Conservation (phyloP, 257 asterid genomes). For the Solanum virginianum region DNA sequence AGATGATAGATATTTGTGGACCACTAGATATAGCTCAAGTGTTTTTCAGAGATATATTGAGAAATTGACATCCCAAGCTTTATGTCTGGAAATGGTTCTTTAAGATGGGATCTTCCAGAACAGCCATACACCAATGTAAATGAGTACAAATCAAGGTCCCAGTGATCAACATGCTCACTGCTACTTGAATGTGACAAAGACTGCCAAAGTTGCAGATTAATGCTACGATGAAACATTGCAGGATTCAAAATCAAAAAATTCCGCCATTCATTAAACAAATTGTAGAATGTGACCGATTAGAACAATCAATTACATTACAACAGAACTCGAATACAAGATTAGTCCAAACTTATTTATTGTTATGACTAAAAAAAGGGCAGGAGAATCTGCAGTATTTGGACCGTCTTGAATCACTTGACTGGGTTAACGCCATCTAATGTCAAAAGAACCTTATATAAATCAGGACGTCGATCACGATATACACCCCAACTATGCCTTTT, state of each 20-base stretch:
- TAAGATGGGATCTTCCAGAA: not conserved
- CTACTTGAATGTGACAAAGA: not conserved
- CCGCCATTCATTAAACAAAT: not conserved
- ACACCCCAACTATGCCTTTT: conserved; percentile 87
- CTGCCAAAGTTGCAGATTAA: not conserved
- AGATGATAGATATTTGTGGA: not conserved
- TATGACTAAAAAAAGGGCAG: not conserved
- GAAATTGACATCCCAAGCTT: not conserved
- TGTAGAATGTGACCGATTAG: not conserved
- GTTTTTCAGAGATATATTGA: not conserved
- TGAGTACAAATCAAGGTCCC: not conserved
- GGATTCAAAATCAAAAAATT: not conserved
- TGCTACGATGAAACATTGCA: not conserved
- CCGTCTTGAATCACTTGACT: not conserved
- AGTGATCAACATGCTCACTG: not conserved
- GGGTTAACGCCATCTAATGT: conserved; percentile 67
- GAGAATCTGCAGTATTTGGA: not conserved
- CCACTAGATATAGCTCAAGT: conserved; percentile 1
- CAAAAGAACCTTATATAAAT: conserved; percentile 86
- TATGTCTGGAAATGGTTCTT: not conserved
- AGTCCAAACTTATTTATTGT: not conserved
- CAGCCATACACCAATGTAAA: not conserved
- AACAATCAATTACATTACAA: not conserved
- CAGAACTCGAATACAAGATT: not conserved
- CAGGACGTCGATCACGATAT: conserved; percentile 91